phyloP scores from a whole-genome alignment of 352 stramenopile genomes.

The Globisporangium parvum region DNA sequence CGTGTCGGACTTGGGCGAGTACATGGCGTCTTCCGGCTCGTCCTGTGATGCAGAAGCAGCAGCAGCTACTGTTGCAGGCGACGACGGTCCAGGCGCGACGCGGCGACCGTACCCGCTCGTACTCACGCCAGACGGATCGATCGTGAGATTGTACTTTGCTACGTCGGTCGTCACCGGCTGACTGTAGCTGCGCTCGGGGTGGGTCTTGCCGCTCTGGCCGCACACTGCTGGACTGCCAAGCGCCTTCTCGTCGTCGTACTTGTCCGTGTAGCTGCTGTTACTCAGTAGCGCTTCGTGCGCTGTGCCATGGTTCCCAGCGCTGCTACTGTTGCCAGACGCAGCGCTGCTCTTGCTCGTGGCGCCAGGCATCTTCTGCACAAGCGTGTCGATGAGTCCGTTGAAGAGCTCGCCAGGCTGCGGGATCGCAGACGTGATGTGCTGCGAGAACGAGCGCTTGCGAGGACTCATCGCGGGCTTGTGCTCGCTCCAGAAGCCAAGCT shows the following conservation, averaged over 20 bases:
- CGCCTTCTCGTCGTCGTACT: conserved; percentile 6
- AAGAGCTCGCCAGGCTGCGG: conserved; percentile 57
- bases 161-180: conserved; percentile 19
- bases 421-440: conserved; percentile 67
- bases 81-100: conserved; percentile 2
- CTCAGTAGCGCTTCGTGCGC: conserved; percentile 30
- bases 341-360: conserved; percentile 24
- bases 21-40: conserved; percentile 22
- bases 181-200: conserved; percentile 29
- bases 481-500: conserved; percentile 81
- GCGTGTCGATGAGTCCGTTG: conserved; percentile 60
- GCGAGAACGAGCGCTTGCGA: conserved; percentile 64
- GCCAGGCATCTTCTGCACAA: conserved; percentile 56
- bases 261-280: conserved; percentile 5
- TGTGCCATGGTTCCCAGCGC: conserved; percentile 9
- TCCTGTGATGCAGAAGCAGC: background rate
- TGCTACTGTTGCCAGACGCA: background rate
- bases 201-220: background rate
- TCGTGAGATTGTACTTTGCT: conserved; percentile 32
- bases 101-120: conserved; percentile 5
- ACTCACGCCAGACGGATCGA: conserved; percentile 27
- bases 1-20: conserved; percentile 60
- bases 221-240: conserved; percentile 1
- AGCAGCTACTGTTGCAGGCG: background rate
- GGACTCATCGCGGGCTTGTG: conserved; percentile 50